Conservation (phyloP, 345 rosid species). For the Theobroma cacao region DNA sequence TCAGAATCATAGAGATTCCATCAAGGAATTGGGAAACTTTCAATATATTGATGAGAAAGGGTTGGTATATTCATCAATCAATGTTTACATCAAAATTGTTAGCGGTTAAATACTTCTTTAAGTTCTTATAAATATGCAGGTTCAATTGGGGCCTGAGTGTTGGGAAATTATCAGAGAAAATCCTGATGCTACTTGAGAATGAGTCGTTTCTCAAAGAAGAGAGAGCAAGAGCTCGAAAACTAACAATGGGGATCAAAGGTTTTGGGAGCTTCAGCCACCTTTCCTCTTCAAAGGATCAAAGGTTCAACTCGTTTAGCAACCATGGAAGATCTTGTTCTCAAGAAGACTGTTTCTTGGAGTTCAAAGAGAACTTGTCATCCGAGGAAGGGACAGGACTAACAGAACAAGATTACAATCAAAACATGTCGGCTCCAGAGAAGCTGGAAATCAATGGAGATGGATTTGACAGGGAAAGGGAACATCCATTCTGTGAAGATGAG, state of each 20-base stretch:
- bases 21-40: slow-evolving; percentile 35
- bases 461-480: not conserved
- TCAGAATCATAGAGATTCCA: slow-evolving; percentile 37
- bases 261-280: slow-evolving; percentile 15
- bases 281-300: not conserved
- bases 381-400: not conserved
- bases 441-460: not conserved
- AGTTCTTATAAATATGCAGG: slow-evolving; percentile 20
- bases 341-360: slow-evolving; percentile 1
- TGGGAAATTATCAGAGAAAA: slow-evolving; percentile 38
- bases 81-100: not conserved
- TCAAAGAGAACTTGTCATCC: not conserved
- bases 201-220: slow-evolving; percentile 44
- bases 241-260: slow-evolving; percentile 58
- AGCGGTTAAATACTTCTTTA: not conserved
- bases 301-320: not conserved
- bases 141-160: slow-evolving; percentile 67
- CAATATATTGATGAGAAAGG: slow-evolving; percentile 61
- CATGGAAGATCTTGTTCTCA: slow-evolving; percentile 27
- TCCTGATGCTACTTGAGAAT: slow-evolving; percentile 47
- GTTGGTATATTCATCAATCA: slow-evolving; percentile 17
- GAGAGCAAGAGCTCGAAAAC: slow-evolving; percentile 47
- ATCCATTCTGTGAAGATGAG: slow-evolving; percentile 16
- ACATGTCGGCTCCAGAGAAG: not conserved
- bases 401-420: not conserved